Evolutionary conservation across 2,329 filamentous ascomycete species (phyloP), one percentile per base, ranked within the genome.

Genomic region (Periglandula ipomoeae): DNA sequence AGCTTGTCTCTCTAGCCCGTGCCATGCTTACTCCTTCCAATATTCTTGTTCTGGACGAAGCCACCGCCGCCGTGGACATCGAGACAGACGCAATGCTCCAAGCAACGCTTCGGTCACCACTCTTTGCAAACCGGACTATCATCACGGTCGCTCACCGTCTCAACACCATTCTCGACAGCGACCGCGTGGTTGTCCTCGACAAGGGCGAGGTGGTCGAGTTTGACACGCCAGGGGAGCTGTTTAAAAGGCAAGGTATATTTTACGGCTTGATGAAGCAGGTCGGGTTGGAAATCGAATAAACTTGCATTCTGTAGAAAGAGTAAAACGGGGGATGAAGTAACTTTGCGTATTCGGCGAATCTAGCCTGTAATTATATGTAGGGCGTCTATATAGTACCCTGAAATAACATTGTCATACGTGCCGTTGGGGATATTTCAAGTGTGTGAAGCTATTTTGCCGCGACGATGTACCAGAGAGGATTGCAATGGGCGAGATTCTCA

Each of bases 81-180:
- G 76, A 85, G 68, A 85, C 82, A 22, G 82, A 85, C 60, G 79
- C 79, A 48, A 71, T 84, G 69, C 70, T 85, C 48, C 82, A 85
- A 68, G 68, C 69, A 43, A 85, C 82, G 23, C 70, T 84, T 48
- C 75, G 81, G 30, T 78, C 77, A 32, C 75, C 79, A 20, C 65
- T 84, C 15, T 98, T 98, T 70, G 78, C 84, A 53, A 89, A 96
- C 67, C 82, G 89, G 47, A 98, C 93, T 34, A 97, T 98, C 67
- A 95, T 98, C 67, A 98, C 93, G 1, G 95, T 98, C 60, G 93
- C 93, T 23, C 93, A 98, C 71, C 84, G 93, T 48, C 95, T 98
- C 72, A 97, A 97, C 71, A 98, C 93, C 10, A 97, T 98, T 59
- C 77, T 98, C 26, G 82, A 85, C 65, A 81, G 77, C 52, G 91